These are phyloP conservation scores for Austroboletus niveus DNA, from an alignment of 1,284 basidiomycete species.

Conservation along the genomic window DNA sequence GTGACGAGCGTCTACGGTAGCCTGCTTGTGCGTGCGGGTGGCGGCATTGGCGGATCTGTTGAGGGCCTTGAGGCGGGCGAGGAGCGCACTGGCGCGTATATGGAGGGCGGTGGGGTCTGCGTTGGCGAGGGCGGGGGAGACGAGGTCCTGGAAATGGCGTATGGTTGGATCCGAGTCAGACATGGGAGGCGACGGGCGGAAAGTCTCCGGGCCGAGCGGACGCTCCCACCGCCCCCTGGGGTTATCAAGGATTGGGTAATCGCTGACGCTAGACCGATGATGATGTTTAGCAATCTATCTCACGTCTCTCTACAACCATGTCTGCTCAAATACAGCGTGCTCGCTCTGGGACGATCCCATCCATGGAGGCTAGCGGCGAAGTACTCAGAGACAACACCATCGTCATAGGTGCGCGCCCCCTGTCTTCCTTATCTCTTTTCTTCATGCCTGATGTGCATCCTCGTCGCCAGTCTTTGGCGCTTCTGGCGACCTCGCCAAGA, in stretches of 20 bases:
- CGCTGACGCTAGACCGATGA: conserved; percentile 16
- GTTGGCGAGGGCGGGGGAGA: conserved; percentile 41
- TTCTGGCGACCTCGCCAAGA: conserved; percentile 98
- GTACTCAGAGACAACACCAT: conserved; percentile 83
- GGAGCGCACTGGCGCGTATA: conserved; percentile 66
- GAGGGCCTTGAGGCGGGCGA: conserved; percentile 71
- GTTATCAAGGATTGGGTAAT: conserved; percentile 5
- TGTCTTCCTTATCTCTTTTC: conserved; percentile 11
- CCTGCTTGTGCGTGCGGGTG: conserved; percentile 66
- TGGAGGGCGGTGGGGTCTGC: conserved; percentile 54
- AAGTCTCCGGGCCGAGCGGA: conserved; percentile 10
- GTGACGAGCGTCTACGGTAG: conserved; percentile 68
- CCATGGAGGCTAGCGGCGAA: conserved; percentile 75
- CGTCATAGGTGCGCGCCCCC: conserved; percentile 68
- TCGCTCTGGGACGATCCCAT: conserved; percentile 80
- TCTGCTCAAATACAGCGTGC: conserved; percentile 43
- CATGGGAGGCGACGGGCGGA: conserved; percentile 4
- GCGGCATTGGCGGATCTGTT: conserved; percentile 71
- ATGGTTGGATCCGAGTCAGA: conserved; percentile 49
- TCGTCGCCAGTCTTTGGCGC: conserved; percentile 81
- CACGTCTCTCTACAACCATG: conserved; percentile 37
- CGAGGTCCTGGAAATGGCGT: conserved; percentile 60
- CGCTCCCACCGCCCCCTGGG: not conserved
- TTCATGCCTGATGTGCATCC: conserved; percentile 13
- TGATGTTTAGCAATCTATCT: conserved; percentile 13